phyloP scores from a whole-genome alignment of 2,329 filamentous ascomycete species.

The Remersonia thermophila region DNA sequence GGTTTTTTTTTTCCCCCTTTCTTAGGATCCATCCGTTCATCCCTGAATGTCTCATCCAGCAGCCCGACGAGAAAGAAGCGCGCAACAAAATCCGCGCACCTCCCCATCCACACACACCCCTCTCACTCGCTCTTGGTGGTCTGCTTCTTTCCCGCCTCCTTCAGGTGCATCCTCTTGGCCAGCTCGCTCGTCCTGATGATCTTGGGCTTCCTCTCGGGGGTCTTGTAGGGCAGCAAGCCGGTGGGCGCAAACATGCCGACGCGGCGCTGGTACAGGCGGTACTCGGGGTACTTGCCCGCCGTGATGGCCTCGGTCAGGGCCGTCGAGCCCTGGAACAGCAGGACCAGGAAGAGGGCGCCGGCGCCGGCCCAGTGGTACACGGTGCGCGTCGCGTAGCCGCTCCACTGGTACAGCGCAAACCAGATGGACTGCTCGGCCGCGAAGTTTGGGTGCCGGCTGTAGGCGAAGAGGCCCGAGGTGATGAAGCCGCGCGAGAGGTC shows the following conservation, averaged over 20 bases:
- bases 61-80: no score
- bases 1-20: no score
- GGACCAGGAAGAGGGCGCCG: constrained; percentile 57
- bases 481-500: constrained; percentile 87
- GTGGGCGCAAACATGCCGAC: constrained; percentile 76
- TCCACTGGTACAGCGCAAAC: constrained; percentile 82
- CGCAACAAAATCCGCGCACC: no score
- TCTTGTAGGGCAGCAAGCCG: constrained; percentile 30
- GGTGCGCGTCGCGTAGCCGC: constrained; percentile 57
- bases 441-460: constrained; percentile 90
- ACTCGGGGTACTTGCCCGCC: constrained; percentile 74
- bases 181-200: constrained; percentile 40
- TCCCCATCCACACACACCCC: neutral
- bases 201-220: constrained; percentile 29
- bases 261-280: constrained; percentile 67
- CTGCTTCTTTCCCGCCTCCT: constrained; percentile 19
- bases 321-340: constrained; percentile 83
- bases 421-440: constrained; percentile 84
- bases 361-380: constrained; percentile 67
- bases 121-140: neutral
- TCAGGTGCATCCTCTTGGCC: constrained; percentile 31
- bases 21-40: no score
- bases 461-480: constrained; percentile 72
- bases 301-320: constrained; percentile 77
- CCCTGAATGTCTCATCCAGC: no score